Conservation (phyloP, 1,139 yeast species). For the Nakaseomyces uthaithaninus region DNA sequence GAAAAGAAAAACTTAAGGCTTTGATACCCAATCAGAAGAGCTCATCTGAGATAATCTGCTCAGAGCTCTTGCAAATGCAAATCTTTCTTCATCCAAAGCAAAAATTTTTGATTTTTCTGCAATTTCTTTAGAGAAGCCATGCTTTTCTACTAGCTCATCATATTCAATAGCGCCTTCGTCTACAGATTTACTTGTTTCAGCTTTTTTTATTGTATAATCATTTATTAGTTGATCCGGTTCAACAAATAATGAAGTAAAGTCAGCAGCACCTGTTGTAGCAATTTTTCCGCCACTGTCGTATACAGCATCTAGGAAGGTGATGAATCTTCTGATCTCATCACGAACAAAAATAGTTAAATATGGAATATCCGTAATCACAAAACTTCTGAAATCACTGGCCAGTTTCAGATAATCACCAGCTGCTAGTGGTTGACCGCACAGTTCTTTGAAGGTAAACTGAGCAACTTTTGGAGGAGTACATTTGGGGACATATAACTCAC, state of each 20-base stretch:
- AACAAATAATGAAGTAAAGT: constrained; percentile 76
- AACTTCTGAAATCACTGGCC: constrained; percentile 68
- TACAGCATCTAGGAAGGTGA: constrained; percentile 89
- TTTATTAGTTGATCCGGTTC: constrained; percentile 66
- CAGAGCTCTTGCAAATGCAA: constrained; percentile 93
- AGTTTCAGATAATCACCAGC: constrained; percentile 90
- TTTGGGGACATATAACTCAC: constrained; percentile 65
- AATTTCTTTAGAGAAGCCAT: constrained; percentile 65
- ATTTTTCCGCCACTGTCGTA: constrained; percentile 82
- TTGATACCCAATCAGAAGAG: constrained; percentile 73
- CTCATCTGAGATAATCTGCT: constrained; percentile 91
- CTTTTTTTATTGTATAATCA: constrained; percentile 40
- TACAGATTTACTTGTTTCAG: neutral
- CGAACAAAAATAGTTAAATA: constrained; percentile 67
- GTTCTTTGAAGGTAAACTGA: constrained; percentile 73
- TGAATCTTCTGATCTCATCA: constrained; percentile 81
- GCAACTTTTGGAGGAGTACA: constrained; percentile 78
- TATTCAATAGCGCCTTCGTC: constrained; percentile 30
- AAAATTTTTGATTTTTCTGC: constrained; percentile 79
- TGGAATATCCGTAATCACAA: constrained; percentile 87
- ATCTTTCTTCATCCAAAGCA: constrained; percentile 84
- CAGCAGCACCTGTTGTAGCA: constrained; percentile 83
- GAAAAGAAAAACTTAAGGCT: too few species aligned
- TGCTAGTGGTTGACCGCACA: constrained; percentile 83
- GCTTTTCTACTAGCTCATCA: constrained; percentile 57